Conservation (phyloP, 2,329 filamentous ascomycete species). For the Chaetomium strumarium region DNA sequence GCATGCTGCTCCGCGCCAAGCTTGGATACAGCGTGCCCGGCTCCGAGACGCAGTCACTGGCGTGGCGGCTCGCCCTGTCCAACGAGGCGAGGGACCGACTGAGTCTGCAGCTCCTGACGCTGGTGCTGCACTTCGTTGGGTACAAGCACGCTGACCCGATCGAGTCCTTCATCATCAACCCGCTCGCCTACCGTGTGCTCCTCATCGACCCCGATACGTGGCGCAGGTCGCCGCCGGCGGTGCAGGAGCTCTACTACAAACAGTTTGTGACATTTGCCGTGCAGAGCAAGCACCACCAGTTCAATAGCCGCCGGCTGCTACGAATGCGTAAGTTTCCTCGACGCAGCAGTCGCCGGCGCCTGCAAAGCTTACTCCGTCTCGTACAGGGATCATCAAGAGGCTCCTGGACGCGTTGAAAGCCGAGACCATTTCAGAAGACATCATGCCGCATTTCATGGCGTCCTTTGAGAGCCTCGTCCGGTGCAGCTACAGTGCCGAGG, state of each 20-base stretch:
- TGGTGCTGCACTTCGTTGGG: constrained; percentile 81
- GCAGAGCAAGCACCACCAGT: constrained; percentile 86
- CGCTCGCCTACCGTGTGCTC: constrained; percentile 85
- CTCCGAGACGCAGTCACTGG: constrained; percentile 29
- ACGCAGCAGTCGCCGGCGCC: background rate
- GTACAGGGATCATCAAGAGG: constrained; percentile 76
- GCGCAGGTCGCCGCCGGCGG: constrained; percentile 69
- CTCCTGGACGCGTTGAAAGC: constrained; percentile 86
- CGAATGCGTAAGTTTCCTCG: constrained; percentile 69
- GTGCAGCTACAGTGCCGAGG: constrained; percentile 75
- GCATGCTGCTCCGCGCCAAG: constrained; percentile 77
- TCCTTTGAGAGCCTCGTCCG: constrained; percentile 76
- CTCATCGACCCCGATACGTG: constrained; percentile 92
- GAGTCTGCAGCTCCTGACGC: constrained; percentile 60
- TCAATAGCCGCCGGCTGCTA: constrained; percentile 80
- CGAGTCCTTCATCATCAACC: constrained; percentile 91
- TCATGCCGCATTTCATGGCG: constrained; percentile 68
- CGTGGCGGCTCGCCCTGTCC: constrained; percentile 41
- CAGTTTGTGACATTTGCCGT: constrained; percentile 85
- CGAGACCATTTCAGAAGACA: constrained; percentile 66
- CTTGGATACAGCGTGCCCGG: constrained; percentile 50
- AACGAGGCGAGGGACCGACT: constrained; percentile 50
- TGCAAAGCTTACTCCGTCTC: too few species aligned
- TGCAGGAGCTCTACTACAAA: constrained; percentile 85
- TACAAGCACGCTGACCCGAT: constrained; percentile 75